Base-by-base conservation (phyloP, 768 basidiomycete species). In the Cyclocybe cylindracea region DNA sequence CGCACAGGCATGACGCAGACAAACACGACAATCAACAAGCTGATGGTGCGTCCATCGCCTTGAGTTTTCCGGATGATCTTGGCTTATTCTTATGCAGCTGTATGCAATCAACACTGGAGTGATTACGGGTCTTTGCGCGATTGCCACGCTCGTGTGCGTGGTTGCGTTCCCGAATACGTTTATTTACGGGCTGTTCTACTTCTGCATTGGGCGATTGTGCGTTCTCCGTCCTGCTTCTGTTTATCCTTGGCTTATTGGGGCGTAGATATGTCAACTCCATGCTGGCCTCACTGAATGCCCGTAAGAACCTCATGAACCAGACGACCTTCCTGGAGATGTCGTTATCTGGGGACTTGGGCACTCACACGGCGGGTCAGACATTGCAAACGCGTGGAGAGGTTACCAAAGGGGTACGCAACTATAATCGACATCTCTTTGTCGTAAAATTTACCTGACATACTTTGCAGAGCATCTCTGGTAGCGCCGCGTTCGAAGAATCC, bases 211-310 rank as follows among this genome's bases (percentile, higher is more conserved):
- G 14, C 31, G 34, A 13, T 10, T 45, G 44, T 45, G 29, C 31
- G 44, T 7, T 5, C 9, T 45, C 5, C 4, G 7, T 24, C 4
- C 11, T 32, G 9, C 18, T 11, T 10, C 18, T n/a, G 4, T 32
- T 4, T 10, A 7, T 32, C 7, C 34, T 31, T 29, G 11, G 24
- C 5, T 6, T 18, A 16, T 16, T 16, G 16, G 16, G 16, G 16
- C 16, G 16, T 5, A 45, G 44, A 4, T 45, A 45, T 13, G 10
- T 45, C 19, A 45, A 45, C 34, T 13, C 44, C n/a, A 45, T 45
- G 44, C 44, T 45, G 5, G 44, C 44, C 6, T 45, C 44, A 7
- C 44, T 45, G 10, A 45, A 45, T 45, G 44, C 44, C 6, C 44
- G 44, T 32, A 45, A 14, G 16, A 16, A 16, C 16, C 16, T 16